A percentile compares a stretch with the other conserved stretches of the same genome.
Conservation (phyloP, 305 asterid species). For the Ilex paraguariensis region DNA sequence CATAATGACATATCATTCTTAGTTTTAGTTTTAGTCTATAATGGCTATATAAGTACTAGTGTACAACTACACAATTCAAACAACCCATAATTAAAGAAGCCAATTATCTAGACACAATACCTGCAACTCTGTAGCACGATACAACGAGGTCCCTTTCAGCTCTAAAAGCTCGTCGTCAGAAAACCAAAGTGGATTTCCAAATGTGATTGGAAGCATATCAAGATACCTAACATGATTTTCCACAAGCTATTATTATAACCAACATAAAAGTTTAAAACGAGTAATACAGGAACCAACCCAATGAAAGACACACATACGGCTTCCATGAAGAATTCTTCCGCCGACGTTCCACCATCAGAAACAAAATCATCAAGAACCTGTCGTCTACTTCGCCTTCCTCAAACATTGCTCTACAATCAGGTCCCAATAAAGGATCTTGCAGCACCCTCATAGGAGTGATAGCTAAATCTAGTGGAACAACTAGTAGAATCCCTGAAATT, state of each 20-base stretch:
- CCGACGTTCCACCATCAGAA: conserved; percentile 73
- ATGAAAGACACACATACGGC: conserved; percentile 51
- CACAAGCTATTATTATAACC: neutral
- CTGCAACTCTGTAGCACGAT: conserved; percentile 77
- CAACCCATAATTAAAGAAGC: neutral
- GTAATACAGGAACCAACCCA: neutral
- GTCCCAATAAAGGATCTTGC: conserved; percentile 82
- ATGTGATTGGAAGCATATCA: conserved; percentile 85
- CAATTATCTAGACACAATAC: conserved; percentile 25
- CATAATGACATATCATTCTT: neutral
- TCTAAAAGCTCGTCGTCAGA: conserved; percentile 77
- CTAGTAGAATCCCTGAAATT: conserved; percentile 49
- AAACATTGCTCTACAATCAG: conserved; percentile 67
- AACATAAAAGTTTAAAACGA: neutral
- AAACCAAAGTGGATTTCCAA: conserved; percentile 85
- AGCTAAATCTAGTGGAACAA: conserved; percentile 78
- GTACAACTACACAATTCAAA: neutral
- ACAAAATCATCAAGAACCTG: conserved; percentile 70
- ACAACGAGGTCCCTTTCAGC: conserved; percentile 80
- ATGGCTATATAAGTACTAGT: neutral
- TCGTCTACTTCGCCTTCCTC: conserved; percentile 80
- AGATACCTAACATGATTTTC: conserved; percentile 48
- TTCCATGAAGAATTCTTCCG: conserved; percentile 82
- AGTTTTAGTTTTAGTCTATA: no score
- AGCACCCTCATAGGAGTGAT: conserved; percentile 90